These are phyloP conservation scores for Sarocladium strictum DNA, from an alignment of 2,329 filamentous ascomycete genomes.

Conservation along the genomic window DNA sequence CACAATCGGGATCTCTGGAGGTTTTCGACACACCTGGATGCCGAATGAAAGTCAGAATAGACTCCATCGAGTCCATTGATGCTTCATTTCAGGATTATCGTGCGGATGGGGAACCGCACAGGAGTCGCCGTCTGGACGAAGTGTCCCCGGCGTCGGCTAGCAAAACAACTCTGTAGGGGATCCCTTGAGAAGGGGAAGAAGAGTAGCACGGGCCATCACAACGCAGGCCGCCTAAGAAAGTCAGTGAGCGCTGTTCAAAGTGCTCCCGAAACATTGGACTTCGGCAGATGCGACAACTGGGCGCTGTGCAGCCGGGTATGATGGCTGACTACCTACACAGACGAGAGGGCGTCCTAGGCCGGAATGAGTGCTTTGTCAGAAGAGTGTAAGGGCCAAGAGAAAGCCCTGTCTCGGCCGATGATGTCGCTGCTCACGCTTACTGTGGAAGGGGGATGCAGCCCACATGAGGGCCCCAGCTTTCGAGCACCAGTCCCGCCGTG, in stretches of 20 bases:
- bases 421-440: not conserved
- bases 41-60: not conserved
- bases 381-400: slow-evolving; percentile 7
- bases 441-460: not conserved
- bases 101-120: slow-evolving; percentile 3
- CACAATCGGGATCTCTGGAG: not conserved
- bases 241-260: no score
- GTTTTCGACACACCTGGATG: not conserved
- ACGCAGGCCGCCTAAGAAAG: no score
- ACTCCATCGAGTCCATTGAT: no score
- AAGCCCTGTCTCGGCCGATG: slow-evolving; percentile 9
- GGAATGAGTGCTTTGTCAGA: slow-evolving; percentile 7
- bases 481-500: slow-evolving; percentile 5
- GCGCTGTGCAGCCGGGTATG: not conserved
- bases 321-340: not conserved
- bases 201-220: not conserved
- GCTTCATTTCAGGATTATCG: not conserved
- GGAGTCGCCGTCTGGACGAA: not conserved
- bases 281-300: not conserved
- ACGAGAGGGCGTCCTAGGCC: not conserved
- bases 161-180: no score
- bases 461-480: not conserved
- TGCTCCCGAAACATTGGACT: no score
- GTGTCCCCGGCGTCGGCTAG: not conserved
- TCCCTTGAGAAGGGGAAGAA: not conserved